Evolutionary conservation across 352 stramenopile genomes (phyloP), one percentile per base, ranked within the genome.

Genomic region (Pythium insidiosum): DNA sequence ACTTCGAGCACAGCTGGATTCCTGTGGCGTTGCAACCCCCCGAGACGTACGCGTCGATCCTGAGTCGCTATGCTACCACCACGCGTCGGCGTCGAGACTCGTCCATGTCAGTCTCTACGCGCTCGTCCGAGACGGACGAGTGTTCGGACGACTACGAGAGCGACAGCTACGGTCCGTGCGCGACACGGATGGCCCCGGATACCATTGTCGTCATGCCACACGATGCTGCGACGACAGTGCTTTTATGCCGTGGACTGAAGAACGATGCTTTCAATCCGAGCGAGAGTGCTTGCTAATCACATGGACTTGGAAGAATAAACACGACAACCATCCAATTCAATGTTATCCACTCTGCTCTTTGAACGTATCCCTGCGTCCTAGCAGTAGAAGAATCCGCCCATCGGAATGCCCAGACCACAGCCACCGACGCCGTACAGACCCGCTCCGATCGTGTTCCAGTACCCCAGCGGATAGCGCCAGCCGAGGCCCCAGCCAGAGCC

Each of bases 1-100:
- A 67, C 29, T 74, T 74, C 23, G 56, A 69, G 39, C 58, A 74
- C 35, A 43, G 55, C 20, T 74, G 63, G 63, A 47, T 56, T 30
- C 58, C 58, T 3, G 35, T 48, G 22, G 55, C 48, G 18, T 13
- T 56, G 21, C 58, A 59, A 38, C 31, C 34, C 25, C 34, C 43
- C 2, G 30, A 58, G 16, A 24, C 20, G 6, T 24, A 33, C n/a
- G 47, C 47, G 5, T n/a, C 47, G 15, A 22, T 42, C 31, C 7
- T 53, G n/a, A 10, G 15, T 38, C 25, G 41, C 25, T 10, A 47
- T 18, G 16, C 34, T 9, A 15, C 28, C 28, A 33, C 9, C 28
- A 9, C 9, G 28, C 28, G 28, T 9, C 9, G 28, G 9, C 9
- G 28, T 15, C 15, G 28, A n/a, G n/a, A n/a, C n/a, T n/a, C n/a